Base-by-base conservation (phyloP, 345 rosid species). In the Trapa bicornis region DNA sequence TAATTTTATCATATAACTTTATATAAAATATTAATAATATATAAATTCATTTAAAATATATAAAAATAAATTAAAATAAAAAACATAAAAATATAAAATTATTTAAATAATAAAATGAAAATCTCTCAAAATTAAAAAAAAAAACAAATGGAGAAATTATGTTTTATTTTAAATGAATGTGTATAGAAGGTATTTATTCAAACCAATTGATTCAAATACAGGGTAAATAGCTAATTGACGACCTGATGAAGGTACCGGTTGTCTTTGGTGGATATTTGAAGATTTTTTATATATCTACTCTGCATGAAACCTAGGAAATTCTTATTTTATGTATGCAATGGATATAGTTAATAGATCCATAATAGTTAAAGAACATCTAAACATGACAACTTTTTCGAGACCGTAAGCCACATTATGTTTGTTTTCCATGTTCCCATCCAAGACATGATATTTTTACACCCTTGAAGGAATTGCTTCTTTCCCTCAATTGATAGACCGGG, bases 211-310 rank as follows among this genome's bases (percentile, higher is more conserved):
- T 22, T 22, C 29, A 22, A 22, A 94, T n/a, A n/a, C n/a, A n/a
- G n/a, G n/a, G n/a, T n/a, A n/a, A n/a, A n/a, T n/a, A n/a, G n/a
- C n/a, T n/a, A 94, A 79, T 38, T 91, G 82, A 97, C 97, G 36
- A 89, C n/a, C n/a, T 94, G 64, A 94, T 91, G 99, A 91, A 94
- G 99, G 99, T 94, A 85, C 22, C 43, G 47, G 17, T 43, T 32
- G 11, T 12, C 4, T 36, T 4, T 41, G 43, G 4, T 41, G 43
- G 43, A 41, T 4, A 41, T 41, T 4, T 41, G 4, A 41, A 41
- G 52, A 13, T 47, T 47, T 9, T 41, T 2, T 47, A 15, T 11
- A 47, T 47, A 1, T 47, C 14, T 47, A 3, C 14, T 47, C 16
- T 47, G 53, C 3, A 47, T 11, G 11, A 17, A 11, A 47, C 12